These are phyloP conservation scores for Endoconidiophora laricicola DNA, from an alignment of 2,329 filamentous ascomycete genomes.

Conservation along the genomic window DNA sequence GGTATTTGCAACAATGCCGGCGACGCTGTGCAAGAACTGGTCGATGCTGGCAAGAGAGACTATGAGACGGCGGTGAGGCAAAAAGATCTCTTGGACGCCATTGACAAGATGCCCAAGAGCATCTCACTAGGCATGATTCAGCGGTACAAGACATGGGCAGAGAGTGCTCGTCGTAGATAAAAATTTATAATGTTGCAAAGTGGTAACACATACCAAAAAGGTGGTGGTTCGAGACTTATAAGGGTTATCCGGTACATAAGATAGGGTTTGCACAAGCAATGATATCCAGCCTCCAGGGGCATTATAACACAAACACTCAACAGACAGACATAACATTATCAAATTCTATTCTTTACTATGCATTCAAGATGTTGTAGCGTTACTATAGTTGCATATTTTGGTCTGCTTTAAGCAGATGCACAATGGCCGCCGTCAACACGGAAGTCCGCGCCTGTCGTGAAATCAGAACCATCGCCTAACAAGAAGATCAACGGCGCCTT, in stretches of 20 bases:
- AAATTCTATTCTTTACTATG: no score
- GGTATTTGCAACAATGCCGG: constrained; percentile 32
- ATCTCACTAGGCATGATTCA: constrained; percentile 8
- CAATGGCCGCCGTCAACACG: constrained; percentile 41
- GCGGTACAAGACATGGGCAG: constrained; percentile 10
- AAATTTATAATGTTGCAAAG: not conserved
- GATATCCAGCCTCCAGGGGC: not conserved
- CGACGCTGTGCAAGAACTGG: constrained; percentile 25
- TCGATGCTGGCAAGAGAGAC: constrained; percentile 9
- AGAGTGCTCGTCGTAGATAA: constrained; percentile 12
- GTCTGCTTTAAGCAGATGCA: constrained; percentile 18
- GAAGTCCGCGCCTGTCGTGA: constrained; percentile 28
- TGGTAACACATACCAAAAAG: not conserved
- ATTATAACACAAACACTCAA: not conserved
- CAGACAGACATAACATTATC: no score
- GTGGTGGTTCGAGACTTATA: not conserved
- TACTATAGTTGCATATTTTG: no score
- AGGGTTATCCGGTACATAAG: no score
- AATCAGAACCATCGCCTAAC: no score
- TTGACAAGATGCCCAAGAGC: constrained; percentile 8
- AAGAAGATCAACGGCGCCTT: no score
- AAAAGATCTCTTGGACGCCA: constrained; percentile 6
- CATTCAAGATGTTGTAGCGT: not conserved
- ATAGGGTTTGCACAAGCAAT: no score
- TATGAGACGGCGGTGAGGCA: constrained; percentile 10